Evolutionary conservation across 768 basidiomycete species (phyloP).

Genomic region (Leccinellum rugosiceps): DNA sequence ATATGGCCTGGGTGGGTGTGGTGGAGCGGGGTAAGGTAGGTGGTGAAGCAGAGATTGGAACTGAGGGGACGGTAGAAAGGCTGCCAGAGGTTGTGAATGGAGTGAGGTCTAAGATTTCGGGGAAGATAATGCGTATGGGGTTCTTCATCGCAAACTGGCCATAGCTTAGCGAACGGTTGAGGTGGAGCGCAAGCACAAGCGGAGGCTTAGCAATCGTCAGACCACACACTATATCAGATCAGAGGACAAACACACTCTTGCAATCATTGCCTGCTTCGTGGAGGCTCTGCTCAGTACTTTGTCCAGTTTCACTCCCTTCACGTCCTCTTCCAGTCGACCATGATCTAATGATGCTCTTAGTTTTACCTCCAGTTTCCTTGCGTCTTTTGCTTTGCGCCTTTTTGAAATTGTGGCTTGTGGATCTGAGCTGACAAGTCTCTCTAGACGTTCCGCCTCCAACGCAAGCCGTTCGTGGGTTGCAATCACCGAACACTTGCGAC

Average conservation of each 20-base stretch:
- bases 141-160: conserved; percentile 81
- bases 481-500: conserved; percentile 84
- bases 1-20: conserved; percentile 55
- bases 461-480: conserved; percentile 68
- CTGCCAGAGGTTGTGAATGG: conserved; percentile 82
- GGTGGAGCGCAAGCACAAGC: conserved; percentile 79
- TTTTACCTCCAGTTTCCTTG: conserved; percentile 56
- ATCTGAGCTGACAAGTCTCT: conserved; percentile 31
- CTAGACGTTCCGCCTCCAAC: conserved; percentile 59
- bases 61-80: conserved; percentile 65
- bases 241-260: conserved; percentile 50
- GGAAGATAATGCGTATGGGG: conserved; percentile 73
- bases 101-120: conserved; percentile 85
- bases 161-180: conserved; percentile 87
- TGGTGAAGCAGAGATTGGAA: conserved; percentile 67
- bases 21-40: conserved; percentile 45
- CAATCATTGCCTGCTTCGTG: conserved; percentile 91
- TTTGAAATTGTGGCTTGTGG: conserved; percentile 60
- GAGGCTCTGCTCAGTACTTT: conserved; percentile 70
- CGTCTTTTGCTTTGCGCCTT: conserved; percentile 73
- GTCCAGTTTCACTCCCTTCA: conserved; percentile 79
- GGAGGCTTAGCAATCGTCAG: conserved; percentile 60
- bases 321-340: conserved; percentile 78
- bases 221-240: neutral
- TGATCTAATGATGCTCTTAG: conserved; percentile 66